Evolutionary conservation across 805 yeast genomes (phyloP).

Genomic region (Candida peoriensis): DNA sequence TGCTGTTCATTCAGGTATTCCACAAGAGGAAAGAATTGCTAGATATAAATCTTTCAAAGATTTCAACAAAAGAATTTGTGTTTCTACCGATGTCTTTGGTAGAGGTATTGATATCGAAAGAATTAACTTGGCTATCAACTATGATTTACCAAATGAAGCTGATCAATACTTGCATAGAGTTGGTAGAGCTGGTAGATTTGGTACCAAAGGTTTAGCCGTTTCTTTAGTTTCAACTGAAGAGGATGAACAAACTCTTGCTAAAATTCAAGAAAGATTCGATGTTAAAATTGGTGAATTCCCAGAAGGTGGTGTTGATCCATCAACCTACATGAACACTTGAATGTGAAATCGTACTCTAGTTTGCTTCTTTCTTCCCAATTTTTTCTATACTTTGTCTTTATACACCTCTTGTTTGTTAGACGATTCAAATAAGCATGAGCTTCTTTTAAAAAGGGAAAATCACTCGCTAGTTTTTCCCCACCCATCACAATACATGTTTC

Average conservation of each 20-base stretch:
- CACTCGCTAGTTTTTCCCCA: too few relatives aligned
- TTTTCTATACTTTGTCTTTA: too few relatives aligned
- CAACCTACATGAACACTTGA: constrained; percentile 95
- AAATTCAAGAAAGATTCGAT: constrained; percentile 96
- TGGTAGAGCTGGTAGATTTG: constrained; percentile 99
- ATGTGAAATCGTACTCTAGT: neutral
- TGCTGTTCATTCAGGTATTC: constrained; percentile 91
- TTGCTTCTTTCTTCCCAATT: neutral
- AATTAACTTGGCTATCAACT: constrained; percentile 95
- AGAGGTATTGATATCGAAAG: constrained; percentile 99
- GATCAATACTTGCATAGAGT: constrained; percentile 99
- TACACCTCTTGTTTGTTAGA: too few relatives aligned
- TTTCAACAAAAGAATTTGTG: constrained; percentile 98
- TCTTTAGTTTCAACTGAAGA: constrained; percentile 82
- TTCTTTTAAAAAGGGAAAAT: too few relatives aligned
- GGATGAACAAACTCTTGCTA: constrained; percentile 84
- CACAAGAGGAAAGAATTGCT: constrained; percentile 97
- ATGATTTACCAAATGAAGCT: constrained; percentile 93
- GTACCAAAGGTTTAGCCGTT: constrained; percentile 96
- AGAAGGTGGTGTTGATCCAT: constrained; percentile 95
- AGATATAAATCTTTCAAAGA: constrained; percentile 95
- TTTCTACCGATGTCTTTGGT: constrained; percentile 96
- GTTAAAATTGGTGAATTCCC: constrained; percentile 95
- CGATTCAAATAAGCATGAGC: too few relatives aligned
- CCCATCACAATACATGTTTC: too few relatives aligned